Evolutionary conservation across 805 yeast genomes (phyloP).

Genomic region (Tetrapisispora arboricola): DNA sequence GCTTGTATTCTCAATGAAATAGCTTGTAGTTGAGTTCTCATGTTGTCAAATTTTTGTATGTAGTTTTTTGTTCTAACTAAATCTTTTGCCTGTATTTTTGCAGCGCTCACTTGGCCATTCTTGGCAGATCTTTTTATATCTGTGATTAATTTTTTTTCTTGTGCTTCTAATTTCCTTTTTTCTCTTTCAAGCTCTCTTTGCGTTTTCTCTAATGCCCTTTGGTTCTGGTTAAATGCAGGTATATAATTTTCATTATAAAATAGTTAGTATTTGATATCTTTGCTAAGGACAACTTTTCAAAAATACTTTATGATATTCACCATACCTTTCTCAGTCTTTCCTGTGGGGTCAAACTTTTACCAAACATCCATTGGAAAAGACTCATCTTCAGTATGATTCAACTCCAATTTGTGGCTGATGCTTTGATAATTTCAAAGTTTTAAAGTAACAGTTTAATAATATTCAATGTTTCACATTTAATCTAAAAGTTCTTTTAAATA

Average conservation of each 20-base stretch:
- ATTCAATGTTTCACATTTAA: too few relatives aligned
- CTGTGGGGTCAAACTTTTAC: slow-evolving; percentile 87
- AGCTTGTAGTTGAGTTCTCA: slow-evolving; percentile 95
- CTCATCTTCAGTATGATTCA: slow-evolving; percentile 30
- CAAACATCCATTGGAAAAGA: slow-evolving; percentile 89
- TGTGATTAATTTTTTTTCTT: slow-evolving; percentile 75
- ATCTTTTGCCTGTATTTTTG: slow-evolving; percentile 93
- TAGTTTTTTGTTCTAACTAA: slow-evolving; percentile 75
- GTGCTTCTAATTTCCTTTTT: slow-evolving; percentile 72
- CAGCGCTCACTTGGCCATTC: slow-evolving; percentile 76
- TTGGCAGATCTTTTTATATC: slow-evolving; percentile 92
- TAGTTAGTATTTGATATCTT: too few relatives aligned
- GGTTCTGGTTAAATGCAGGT: slow-evolving; percentile 42
- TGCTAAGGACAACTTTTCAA: too few relatives aligned
- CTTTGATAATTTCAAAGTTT: too few relatives aligned
- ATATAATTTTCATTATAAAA: too few relatives aligned
- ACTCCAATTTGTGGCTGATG: not conserved
- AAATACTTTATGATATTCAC: too few relatives aligned
- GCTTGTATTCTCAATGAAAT: slow-evolving; percentile 84
- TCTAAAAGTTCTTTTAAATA: too few relatives aligned
- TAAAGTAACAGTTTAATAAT: too few relatives aligned
- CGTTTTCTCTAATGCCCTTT: slow-evolving; percentile 87
- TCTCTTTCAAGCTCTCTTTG: slow-evolving; percentile 91
- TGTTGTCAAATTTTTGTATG: slow-evolving; percentile 76
- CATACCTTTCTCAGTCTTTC: slow-evolving; percentile 73